Evolutionary conservation across 345 rosid genomes (phyloP), one percentile per base, ranked within the genome.

Genomic region (Hibiscus syriacus): DNA sequence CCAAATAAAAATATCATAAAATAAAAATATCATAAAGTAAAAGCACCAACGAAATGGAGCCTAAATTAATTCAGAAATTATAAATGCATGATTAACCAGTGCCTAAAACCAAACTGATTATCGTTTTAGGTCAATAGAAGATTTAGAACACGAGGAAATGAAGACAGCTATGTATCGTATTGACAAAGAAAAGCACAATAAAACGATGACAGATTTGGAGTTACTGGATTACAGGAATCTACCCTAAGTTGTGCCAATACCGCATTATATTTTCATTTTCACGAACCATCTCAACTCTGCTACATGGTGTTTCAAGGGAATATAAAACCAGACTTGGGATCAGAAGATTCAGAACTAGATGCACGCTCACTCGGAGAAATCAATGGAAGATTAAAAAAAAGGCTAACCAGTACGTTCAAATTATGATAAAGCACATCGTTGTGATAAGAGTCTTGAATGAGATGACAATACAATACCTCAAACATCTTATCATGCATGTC

Each of bases 401-500:
- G 55, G 26, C 25, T 4, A 50, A 55, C 0, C 55, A 23, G 25
- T 25, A 26, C 58, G 25, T 23, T 53, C 57, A 4, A 54, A 54
- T 23, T 49, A 49, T 19, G 55, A 22, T 50, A 20, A 20, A 19
- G 55, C 55, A 50, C 50, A 46, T 22, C 26, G 20, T 50, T 19
- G 55, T 6, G 20, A 50, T 27, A 16, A 55, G 22, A 53, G 66
- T 46, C 38, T 22, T 10, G 6, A 5, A 65, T 16, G 4, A 71
- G 69, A 64, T 38, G 59, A 52, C 22, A 38, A 48, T 14, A 68
- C 13, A 66, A 11, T 87, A 91, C 92, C 91, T 91, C 99, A 45
- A 90, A 82, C 84, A 94, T 79, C 71, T 89, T 83, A 2, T 89
- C 91, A 60, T 89, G 79, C 99, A 94, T 85, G 34, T 75, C 95